Evolutionary conservation across 139 green algal species (phyloP), one percentile per base, ranked within the genome.

Genomic region (Desmodesmus armatus): DNA sequence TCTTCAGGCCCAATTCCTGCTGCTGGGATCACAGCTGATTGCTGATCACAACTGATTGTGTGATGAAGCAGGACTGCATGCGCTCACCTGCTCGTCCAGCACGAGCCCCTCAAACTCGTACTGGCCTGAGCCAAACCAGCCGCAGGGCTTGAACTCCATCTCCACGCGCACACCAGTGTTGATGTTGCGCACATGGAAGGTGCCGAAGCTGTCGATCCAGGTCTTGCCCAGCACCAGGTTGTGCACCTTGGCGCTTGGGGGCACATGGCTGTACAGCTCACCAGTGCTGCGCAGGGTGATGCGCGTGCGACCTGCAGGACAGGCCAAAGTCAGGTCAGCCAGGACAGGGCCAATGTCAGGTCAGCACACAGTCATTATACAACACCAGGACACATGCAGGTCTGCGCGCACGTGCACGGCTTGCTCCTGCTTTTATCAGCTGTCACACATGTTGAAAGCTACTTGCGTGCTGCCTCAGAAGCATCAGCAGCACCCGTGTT

Each of bases 191-290:
- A 99, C 86, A 23, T 85, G 91, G 83, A 98, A 93, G 40, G 94
- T 89, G 27, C 97, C 97, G 78, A 93, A 95, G 11, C 88, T 94
- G 90, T 99, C 97, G 25, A 99, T 86, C 97, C 97, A 99, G 29
- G 94, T 98, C 58, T 91, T 87, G 41, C 97, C 97, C 29, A 99
- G 87, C 69, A 99, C 94, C 47, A 99, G 88, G 87, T 99, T 99
- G 92, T 99, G 90, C 31, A 96, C 96, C 90, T 97, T 98, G 81
- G 91, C 93, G 80, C 93, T 94, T 53, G 96, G 93, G 0, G 94
- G 95, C 53, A 98, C 91, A 29, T 79, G 79, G 55, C 91, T 94
- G 88, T 95, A 98, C 47, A 94, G 82, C 88, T 99, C 96, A 19
- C 90, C 92, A 0, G 85, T 95, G 47, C 62, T 77, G 55, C 93